These are phyloP conservation scores for Macrophomina tecta DNA, from an alignment of 2,329 filamentous ascomycete genomes.

Conservation along the genomic window DNA sequence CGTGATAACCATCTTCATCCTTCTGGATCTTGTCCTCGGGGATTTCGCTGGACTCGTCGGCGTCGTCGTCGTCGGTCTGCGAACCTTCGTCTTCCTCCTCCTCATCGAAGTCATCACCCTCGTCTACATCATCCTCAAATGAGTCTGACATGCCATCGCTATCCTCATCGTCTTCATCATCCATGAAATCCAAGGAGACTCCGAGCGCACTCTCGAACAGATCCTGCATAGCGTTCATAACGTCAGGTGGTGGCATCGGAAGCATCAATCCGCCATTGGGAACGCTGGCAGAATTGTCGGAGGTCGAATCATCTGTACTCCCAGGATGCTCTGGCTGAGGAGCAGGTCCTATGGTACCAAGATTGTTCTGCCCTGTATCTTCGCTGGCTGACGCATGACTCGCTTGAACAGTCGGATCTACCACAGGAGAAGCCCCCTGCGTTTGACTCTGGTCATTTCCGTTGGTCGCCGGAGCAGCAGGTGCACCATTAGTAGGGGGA, in stretches of 20 bases:
- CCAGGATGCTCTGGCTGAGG: background rate
- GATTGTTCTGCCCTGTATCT: background rate
- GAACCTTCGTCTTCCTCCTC: background rate
- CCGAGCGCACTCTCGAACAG: constrained; percentile 21
- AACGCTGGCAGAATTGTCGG: background rate
- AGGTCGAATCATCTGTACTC: background rate
- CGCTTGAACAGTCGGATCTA: background rate
- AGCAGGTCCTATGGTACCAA: background rate
- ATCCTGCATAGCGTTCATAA: constrained; percentile 17
- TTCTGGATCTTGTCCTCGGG: background rate
- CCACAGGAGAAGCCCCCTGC: background rate
- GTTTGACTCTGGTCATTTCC: background rate
- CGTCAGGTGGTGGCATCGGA: constrained; percentile 14
- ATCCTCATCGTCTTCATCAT: background rate
- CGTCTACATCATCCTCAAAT: background rate
- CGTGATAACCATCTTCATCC: constrained; percentile 6
- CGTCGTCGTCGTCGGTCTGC: background rate
- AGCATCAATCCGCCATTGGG: background rate
- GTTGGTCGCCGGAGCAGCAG: background rate
- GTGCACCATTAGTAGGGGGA: background rate
- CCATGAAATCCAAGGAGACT: constrained; percentile 15
- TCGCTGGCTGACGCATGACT: background rate
- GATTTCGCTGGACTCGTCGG: background rate
- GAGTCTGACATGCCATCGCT: constrained; percentile 2
- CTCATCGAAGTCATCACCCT: constrained; percentile 1